Percentiles rank a stretch among this genome's conserved stretches.
phyloP scores from a whole-genome alignment of 2,329 filamentous ascomycete genomes.

The Fusarium ramigenum region DNA sequence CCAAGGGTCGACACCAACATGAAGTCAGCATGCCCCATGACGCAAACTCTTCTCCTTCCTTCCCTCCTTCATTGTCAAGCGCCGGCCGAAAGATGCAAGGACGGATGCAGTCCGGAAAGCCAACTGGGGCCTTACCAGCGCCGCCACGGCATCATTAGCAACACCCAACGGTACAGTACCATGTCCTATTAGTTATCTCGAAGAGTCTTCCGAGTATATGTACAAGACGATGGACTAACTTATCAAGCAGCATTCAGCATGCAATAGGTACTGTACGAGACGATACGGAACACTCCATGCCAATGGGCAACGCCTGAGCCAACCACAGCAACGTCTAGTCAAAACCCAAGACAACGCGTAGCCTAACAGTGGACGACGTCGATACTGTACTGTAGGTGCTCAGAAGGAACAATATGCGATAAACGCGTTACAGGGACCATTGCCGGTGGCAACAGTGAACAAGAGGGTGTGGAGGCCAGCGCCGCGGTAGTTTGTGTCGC shows the following conservation, averaged over 20 bases:
- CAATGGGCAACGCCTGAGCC: not conserved
- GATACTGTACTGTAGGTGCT: not conserved
- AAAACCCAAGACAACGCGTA: not conserved
- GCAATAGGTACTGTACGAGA: not conserved
- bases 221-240: not conserved
- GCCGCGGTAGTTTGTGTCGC: conserved; percentile 6
- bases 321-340: not conserved
- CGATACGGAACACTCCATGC: not conserved
- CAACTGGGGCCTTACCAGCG: conserved; percentile 3
- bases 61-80: conserved; percentile 9
- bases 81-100: conserved; percentile 22
- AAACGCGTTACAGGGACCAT: not conserved
- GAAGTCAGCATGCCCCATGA: conserved; percentile 36
- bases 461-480: conserved; percentile 8
- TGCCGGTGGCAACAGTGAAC: not conserved
- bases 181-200: not conserved
- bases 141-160: conserved; percentile 39
- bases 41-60: conserved; percentile 27
- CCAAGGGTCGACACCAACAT: conserved; percentile 28
- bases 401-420: not conserved
- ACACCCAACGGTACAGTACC: conserved; percentile 6
- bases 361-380: not conserved
- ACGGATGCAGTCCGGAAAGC: conserved; percentile 16
- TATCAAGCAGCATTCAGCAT: not conserved
- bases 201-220: not conserved